Evolutionary conservation across 805 yeast species (phyloP).

Genomic region (Osmozyma mogii): DNA sequence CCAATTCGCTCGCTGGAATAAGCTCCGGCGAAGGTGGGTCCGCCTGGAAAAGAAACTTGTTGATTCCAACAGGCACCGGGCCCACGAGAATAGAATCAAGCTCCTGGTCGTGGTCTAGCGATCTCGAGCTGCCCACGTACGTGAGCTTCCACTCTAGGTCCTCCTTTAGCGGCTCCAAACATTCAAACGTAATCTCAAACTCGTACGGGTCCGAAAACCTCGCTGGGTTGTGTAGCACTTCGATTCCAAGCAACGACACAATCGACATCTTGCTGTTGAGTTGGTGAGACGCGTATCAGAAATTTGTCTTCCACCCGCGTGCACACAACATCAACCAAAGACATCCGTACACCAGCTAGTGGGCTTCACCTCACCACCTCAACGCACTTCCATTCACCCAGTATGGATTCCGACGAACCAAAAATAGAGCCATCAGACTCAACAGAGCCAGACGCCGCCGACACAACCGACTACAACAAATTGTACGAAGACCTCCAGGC

Average conservation of each 20-base stretch:
- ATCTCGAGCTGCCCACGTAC: slow-evolving; percentile 92
- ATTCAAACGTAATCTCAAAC: slow-evolving; percentile 95
- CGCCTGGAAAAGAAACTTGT: slow-evolving; percentile 85
- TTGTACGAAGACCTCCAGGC: slow-evolving; percentile 22
- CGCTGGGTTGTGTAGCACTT: slow-evolving; percentile 92
- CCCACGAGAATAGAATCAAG: slow-evolving; percentile 95
- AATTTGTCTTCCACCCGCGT: background rate
- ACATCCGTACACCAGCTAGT: too few species aligned
- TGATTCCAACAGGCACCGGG: slow-evolving; percentile 96
- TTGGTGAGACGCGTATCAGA: slow-evolving; percentile 1
- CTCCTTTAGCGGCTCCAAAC: slow-evolving; percentile 83
- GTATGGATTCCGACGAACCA: background rate
- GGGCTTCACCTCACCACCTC: too few species aligned
- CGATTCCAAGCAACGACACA: slow-evolving; percentile 84
- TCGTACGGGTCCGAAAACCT: slow-evolving; percentile 88
- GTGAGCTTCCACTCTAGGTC: slow-evolving; percentile 97
- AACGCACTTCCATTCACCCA: background rate
- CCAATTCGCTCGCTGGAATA: slow-evolving; percentile 93
- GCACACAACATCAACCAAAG: background rate
- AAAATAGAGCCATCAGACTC: background rate
- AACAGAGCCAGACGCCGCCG: background rate
- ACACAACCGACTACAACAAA: slow-evolving; percentile 16
- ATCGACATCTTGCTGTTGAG: slow-evolving; percentile 59
- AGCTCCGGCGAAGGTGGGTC: slow-evolving; percentile 96
- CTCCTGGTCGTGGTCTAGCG: slow-evolving; percentile 94